phyloP scores from a whole-genome alignment of 257 asterid genomes.

The Parsonsia alboflavescens region DNA sequence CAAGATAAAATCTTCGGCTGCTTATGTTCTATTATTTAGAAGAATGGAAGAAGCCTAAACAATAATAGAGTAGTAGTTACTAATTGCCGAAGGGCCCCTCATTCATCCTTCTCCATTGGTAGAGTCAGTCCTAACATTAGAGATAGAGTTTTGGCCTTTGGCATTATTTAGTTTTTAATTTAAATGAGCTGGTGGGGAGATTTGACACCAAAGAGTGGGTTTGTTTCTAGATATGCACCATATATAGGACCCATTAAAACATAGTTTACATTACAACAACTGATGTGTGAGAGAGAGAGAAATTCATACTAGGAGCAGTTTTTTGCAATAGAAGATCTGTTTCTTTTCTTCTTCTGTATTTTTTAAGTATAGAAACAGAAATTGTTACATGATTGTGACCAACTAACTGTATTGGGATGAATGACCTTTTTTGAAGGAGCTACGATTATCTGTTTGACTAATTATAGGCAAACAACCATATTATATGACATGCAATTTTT shows the following conservation, averaged over 20 bases:
- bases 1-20: constrained; percentile 83
- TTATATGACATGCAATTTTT: constrained; percentile 9
- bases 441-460: not conserved
- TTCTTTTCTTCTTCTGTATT: not conserved
- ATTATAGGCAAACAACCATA: constrained; percentile 12
- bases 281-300: not conserved
- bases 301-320: constrained; percentile 12
- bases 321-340: constrained; percentile 8
- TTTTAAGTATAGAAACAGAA: constrained; percentile 19
- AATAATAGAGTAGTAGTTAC: constrained; percentile 27
- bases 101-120: constrained; percentile 21
- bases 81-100: constrained; percentile 20
- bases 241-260: not conserved
- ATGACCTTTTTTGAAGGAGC: not conserved
- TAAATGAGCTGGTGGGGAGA: not conserved
- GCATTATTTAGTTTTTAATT: constrained; percentile 1
- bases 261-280: not conserved
- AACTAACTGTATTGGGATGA: constrained; percentile 6
- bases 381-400: not conserved
- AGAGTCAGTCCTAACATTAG: constrained; percentile 2
- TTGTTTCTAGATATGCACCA: not conserved
- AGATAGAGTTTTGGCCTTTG: constrained; percentile 2
- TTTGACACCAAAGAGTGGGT: not conserved
- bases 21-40: constrained; percentile 79
- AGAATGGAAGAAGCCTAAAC: constrained; percentile 51